Conservation (phyloP, 106 monocot species). For the Apostasia ramifera region DNA sequence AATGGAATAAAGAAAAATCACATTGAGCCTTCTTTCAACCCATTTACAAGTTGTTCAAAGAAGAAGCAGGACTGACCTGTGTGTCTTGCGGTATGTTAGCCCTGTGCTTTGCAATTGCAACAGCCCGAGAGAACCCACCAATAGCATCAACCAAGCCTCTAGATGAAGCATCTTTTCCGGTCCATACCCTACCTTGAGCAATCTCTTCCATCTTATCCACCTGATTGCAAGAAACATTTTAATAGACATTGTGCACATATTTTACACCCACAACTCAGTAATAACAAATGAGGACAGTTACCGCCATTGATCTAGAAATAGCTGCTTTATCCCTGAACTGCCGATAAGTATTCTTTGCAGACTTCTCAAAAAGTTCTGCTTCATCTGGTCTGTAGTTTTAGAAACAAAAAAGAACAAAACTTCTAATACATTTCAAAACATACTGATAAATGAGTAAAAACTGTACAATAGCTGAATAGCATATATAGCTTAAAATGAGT, state of each 20-base stretch:
- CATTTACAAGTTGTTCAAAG: background rate
- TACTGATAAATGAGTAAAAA: too few relatives aligned
- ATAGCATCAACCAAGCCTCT: constrained; percentile 83
- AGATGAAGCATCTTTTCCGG: constrained; percentile 68
- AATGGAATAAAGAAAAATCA: too few relatives aligned
- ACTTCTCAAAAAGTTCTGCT: constrained; percentile 75
- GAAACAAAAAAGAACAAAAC: background rate
- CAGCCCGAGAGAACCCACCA: constrained; percentile 77
- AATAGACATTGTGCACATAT: background rate
- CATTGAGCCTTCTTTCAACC: background rate
- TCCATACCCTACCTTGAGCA: constrained; percentile 98
- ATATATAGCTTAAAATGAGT: too few relatives aligned
- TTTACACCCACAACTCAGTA: background rate
- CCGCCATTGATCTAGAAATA: constrained; percentile 82
- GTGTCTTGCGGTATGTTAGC: constrained; percentile 74
- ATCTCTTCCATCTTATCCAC: constrained; percentile 86
- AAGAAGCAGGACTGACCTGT: constrained; percentile 31
- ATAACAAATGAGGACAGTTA: constrained; percentile 20
- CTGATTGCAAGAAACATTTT: constrained; percentile 24
- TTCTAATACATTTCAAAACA: too few relatives aligned
- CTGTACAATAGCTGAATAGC: too few relatives aligned
- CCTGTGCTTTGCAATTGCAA: constrained; percentile 90
- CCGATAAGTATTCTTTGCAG: constrained; percentile 54
- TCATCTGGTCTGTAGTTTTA: constrained; percentile 56
- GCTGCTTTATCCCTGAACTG: constrained; percentile 93